Evolutionary conservation across 208 protist genomes (phyloP).

Genomic region (Trypanosoma grayi): DNA sequence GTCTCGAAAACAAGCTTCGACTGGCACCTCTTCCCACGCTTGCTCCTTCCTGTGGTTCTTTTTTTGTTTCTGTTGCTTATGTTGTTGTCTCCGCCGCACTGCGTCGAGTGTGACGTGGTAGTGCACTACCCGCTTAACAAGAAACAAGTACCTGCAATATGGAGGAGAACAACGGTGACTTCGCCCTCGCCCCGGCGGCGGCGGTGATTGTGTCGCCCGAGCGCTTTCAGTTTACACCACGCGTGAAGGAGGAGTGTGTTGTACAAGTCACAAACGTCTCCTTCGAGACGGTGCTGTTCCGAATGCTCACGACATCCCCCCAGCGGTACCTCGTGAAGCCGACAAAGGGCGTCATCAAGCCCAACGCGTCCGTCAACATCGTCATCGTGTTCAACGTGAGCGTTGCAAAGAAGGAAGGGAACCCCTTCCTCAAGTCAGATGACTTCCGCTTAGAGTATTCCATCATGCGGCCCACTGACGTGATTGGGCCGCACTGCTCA

Average conservation of each 20-base stretch:
- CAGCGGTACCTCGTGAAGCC: constrained; percentile 73
- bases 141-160: neutral
- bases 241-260: constrained; percentile 64
- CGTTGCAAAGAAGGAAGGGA: neutral
- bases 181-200: neutral
- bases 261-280: constrained; percentile 78
- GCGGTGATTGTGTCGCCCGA: constrained; percentile 24
- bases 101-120: no score
- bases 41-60: no score
- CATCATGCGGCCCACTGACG: constrained; percentile 43
- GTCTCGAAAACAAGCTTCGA: no score
- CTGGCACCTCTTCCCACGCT: no score
- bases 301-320: constrained; percentile 64
- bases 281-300: constrained; percentile 71
- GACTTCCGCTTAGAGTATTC: constrained; percentile 81
- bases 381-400: constrained; percentile 60
- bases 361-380: constrained; percentile 53
- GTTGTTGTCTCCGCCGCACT: no score
- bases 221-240: constrained; percentile 47
- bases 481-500: constrained; percentile 47
- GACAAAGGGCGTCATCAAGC: constrained; percentile 70
- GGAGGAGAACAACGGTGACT: neutral
- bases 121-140: no score
- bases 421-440: constrained; percentile 37
- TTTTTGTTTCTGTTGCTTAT: no score